These are phyloP conservation scores for Fusarium sp. DNA, from an alignment of 2,329 filamentous ascomycete genomes.

Conservation along the genomic window DNA sequence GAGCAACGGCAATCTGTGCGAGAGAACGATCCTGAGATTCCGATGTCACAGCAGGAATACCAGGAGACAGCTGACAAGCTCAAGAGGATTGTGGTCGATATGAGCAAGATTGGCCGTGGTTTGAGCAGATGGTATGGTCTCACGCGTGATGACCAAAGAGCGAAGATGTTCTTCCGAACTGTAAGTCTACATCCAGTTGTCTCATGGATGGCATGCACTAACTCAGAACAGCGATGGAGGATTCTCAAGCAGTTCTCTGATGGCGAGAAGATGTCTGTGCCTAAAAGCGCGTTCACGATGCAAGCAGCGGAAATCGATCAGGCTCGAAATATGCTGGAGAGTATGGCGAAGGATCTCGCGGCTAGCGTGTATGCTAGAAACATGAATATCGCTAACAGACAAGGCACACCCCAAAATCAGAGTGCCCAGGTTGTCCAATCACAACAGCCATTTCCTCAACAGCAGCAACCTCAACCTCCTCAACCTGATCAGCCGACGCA, in stretches of 20 bases:
- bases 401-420: slow-evolving; percentile 46
- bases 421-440: slow-evolving; percentile 49
- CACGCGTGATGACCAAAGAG: slow-evolving; percentile 62
- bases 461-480: slow-evolving; percentile 49
- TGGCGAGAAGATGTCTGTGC: slow-evolving; percentile 57
- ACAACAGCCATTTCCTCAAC: slow-evolving; percentile 50
- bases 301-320: slow-evolving; percentile 63
- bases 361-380: slow-evolving; percentile 47
- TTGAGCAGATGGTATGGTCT: slow-evolving; percentile 62
- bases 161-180: slow-evolving; percentile 64
- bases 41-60: slow-evolving; percentile 59
- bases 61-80: slow-evolving; percentile 60
- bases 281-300: slow-evolving; percentile 65
- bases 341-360: slow-evolving; percentile 63
- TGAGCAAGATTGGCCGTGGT: slow-evolving; percentile 58
- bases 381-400: slow-evolving; percentile 46
- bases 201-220: slow-evolving; percentile 42
- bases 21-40: slow-evolving; percentile 59
- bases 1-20: slow-evolving; percentile 54
- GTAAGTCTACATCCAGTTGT: slow-evolving; percentile 53
- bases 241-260: slow-evolving; percentile 66
- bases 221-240: slow-evolving; percentile 61
- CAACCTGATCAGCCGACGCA: slow-evolving; percentile 41
- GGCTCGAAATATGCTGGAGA: slow-evolving; percentile 60
- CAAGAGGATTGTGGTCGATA: slow-evolving; percentile 54